These are phyloP conservation scores for Ustilaginoidea virens DNA, from an alignment of 2,329 filamentous ascomycete species.

Conservation along the genomic window DNA sequence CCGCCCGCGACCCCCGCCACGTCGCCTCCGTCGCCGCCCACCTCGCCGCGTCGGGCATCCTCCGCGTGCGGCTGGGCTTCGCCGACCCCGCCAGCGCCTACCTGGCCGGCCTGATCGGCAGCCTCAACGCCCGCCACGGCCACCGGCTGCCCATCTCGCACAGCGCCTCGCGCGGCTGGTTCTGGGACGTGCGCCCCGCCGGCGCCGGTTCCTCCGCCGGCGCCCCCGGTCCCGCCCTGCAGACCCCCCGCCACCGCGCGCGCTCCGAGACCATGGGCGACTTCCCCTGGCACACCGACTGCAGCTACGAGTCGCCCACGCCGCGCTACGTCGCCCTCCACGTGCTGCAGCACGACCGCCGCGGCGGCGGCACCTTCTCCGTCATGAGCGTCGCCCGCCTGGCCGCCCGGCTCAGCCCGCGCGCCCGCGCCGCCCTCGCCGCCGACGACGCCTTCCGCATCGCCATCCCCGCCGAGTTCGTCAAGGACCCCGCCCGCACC, in stretches of 20 bases:
- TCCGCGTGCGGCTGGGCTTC: conserved; percentile 20
- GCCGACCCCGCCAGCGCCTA: conserved; percentile 18
- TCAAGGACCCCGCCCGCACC: conserved; percentile 11
- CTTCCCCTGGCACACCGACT: conserved; percentile 29
- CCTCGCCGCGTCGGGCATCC: conserved; percentile 12
- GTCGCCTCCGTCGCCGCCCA: neutral
- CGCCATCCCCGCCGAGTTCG: conserved; percentile 17
- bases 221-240: conserved; percentile 13
- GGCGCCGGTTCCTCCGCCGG: conserved; percentile 10
- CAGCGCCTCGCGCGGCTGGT: conserved; percentile 25
- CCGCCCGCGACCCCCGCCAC: neutral
- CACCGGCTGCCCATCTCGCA: conserved; percentile 24
- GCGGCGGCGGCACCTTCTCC: conserved; percentile 24
- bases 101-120: conserved; percentile 16
- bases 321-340: conserved; percentile 26
- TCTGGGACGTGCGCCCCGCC: conserved; percentile 25
- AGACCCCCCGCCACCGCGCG: conserved; percentile 17
- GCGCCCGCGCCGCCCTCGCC: conserved; percentile 13
- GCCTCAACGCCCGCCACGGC: conserved; percentile 16
- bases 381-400: conserved; percentile 18
- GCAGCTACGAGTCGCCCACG: conserved; percentile 22
- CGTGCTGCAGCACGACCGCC: conserved; percentile 22
- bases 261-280: conserved; percentile 25
- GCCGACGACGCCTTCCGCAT: conserved; percentile 16
- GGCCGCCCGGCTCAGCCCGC: conserved; percentile 11